Conservation (phyloP, 1,139 yeast species). For the Hansenula lynferdii region DNA sequence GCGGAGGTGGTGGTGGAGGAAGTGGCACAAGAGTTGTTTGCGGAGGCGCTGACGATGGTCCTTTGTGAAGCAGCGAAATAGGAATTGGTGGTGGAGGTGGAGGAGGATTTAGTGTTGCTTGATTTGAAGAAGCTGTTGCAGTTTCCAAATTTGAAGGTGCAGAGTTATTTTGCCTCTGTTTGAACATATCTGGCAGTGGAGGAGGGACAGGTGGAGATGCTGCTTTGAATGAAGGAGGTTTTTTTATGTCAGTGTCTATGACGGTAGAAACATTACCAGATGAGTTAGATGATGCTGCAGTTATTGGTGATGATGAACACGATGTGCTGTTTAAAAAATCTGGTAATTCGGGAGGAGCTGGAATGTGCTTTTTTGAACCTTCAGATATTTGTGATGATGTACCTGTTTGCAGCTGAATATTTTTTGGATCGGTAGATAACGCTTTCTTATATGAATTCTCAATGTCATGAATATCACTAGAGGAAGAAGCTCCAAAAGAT, state of each 20-base stretch:
- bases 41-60: slow-evolving; percentile 26
- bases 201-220: slow-evolving; percentile 35
- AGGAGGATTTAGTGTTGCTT: too few species aligned
- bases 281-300: neutral
- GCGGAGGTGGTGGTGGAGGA: slow-evolving; percentile 21
- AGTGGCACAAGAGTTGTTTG: too few species aligned
- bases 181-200: slow-evolving; percentile 26
- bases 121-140: too few species aligned
- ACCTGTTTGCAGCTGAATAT: too few species aligned
- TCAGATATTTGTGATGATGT: too few species aligned
- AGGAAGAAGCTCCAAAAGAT: too few species aligned
- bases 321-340: too few species aligned
- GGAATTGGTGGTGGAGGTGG: slow-evolving; percentile 26
- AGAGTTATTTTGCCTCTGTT: slow-evolving; percentile 17
- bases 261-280: slow-evolving; percentile 4
- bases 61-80: slow-evolving; percentile 3
- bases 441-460: too few species aligned
- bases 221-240: slow-evolving; percentile 1
- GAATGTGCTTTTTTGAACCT: slow-evolving; percentile 18
- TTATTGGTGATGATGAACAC: too few species aligned
- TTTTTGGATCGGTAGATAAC: too few species aligned
- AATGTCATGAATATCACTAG: too few species aligned
- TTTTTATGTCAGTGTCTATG: too few species aligned
- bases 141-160: slow-evolving; percentile 18
- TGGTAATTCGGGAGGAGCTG: slow-evolving; percentile 37